Conservation (phyloP, 192 early-diverging fungal species). For the Dissophora ornata region DNA sequence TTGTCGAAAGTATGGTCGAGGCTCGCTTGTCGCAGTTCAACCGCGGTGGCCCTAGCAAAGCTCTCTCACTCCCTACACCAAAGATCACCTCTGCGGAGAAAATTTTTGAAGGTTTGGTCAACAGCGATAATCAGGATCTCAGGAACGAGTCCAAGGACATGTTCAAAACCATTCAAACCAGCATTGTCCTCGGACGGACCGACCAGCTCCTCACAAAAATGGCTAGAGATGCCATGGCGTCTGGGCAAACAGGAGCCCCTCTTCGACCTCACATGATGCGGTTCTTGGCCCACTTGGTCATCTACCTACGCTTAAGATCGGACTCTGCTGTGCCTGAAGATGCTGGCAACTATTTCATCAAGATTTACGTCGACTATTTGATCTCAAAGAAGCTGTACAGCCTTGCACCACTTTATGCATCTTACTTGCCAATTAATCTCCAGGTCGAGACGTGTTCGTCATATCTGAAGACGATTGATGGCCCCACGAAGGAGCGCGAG, state of each 20-base stretch:
- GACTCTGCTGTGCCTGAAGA: constrained; percentile 57
- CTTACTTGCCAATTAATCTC: constrained; percentile 30
- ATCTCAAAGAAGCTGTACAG: constrained; percentile 43
- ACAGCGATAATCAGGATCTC: constrained; percentile 27
- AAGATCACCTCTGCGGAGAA: constrained; percentile 22
- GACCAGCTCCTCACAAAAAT: constrained; percentile 31
- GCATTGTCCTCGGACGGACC: constrained; percentile 47
- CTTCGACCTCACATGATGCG: constrained; percentile 69
- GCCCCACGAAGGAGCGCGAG: constrained; percentile 23
- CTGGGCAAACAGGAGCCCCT: constrained; percentile 17
- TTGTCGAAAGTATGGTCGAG: constrained; percentile 72
- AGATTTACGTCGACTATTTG: constrained; percentile 61
- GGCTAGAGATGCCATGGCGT: constrained; percentile 24
- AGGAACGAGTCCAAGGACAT: constrained; percentile 35
- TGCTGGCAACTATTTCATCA: constrained; percentile 62
- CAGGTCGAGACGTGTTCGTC: constrained; percentile 41
- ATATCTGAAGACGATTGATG: constrained; percentile 26
- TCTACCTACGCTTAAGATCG: constrained; percentile 72
- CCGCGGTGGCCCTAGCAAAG: constrained; percentile 22
- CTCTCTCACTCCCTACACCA: constrained; percentile 16
- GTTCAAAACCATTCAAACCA: constrained; percentile 37
- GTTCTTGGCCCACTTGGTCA: constrained; percentile 74
- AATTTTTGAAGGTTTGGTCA: constrained; percentile 25
- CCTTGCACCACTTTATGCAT: constrained; percentile 40
- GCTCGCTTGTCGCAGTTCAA: constrained; percentile 32